Percentiles rank a stretch among this genome's conserved stretches.
phyloP scores from a whole-genome alignment of 352 stramenopile species.

The Phytopythium helicoides region DNA sequence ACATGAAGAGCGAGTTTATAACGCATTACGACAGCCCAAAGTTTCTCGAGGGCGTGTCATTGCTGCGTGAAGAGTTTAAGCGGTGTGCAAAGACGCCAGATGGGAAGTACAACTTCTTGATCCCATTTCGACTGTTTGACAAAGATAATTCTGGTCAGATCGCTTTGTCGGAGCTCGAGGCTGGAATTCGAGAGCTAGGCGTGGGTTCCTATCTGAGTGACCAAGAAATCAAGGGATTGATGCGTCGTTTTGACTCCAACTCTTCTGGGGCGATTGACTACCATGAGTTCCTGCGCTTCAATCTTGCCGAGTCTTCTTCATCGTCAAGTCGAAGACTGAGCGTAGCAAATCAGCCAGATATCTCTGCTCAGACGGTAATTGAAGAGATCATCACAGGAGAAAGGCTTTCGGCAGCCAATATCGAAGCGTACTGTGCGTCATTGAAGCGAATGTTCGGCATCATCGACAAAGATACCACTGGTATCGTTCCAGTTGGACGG shows the following conservation, averaged over 20 bases:
- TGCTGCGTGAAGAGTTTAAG: constrained; percentile 69
- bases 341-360: constrained; percentile 16
- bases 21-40: constrained; percentile 78
- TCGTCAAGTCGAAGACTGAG: constrained; percentile 37
- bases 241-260: constrained; percentile 76
- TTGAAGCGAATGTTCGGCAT: constrained; percentile 82
- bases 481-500: constrained; percentile 33
- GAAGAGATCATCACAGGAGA: constrained; percentile 50
- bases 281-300: constrained; percentile 78
- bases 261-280: constrained; percentile 63
- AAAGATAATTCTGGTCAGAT: constrained; percentile 71
- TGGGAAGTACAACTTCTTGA: constrained; percentile 67
- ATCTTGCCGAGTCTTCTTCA: constrained; percentile 60
- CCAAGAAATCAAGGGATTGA: constrained; percentile 79
- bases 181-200: constrained; percentile 59
- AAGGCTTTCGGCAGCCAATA: constrained; percentile 35
- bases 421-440: constrained; percentile 53
- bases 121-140: constrained; percentile 74
- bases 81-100: constrained; percentile 78
- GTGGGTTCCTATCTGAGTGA: constrained; percentile 70
- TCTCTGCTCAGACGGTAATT: constrained; percentile 40
- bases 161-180: constrained; percentile 70
- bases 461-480: constrained; percentile 69
- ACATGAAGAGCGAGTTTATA: constrained; percentile 85
- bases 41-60: constrained; percentile 70